phyloP scores from a whole-genome alignment of 106 monocot genomes.

The Acorus calamus region DNA sequence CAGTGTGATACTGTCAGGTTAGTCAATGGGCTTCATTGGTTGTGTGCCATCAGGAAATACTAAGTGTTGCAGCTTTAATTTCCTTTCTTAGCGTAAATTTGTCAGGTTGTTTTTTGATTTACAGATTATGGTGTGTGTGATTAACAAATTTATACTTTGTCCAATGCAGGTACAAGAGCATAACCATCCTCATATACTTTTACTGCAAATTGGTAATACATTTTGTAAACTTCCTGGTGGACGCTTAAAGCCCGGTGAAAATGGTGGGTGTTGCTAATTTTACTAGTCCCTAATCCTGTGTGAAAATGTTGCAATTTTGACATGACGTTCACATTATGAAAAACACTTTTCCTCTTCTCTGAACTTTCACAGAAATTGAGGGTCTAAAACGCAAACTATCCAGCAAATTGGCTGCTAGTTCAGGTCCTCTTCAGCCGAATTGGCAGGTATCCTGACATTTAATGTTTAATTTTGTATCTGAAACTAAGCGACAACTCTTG shows the following conservation, averaged over 20 bases:
- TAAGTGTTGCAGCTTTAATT: too few relatives aligned
- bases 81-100: too few relatives aligned
- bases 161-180: constrained; percentile 85
- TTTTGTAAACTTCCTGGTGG: constrained; percentile 99
- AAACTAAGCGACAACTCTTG: too few relatives aligned
- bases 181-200: constrained; percentile 89
- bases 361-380: constrained; percentile 62
- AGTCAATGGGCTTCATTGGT: too few relatives aligned
- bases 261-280: constrained; percentile 35
- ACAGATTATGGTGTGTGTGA: too few relatives aligned
- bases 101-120: too few relatives aligned
- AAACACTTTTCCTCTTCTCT: background rate
- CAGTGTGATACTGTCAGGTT: too few relatives aligned
- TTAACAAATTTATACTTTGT: too few relatives aligned
- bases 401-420: constrained; percentile 90
- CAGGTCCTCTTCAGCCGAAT: constrained; percentile 69
- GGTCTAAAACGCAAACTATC: constrained; percentile 84
- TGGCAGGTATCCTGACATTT: constrained; percentile 70
- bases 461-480: background rate
- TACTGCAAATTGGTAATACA: constrained; percentile 97
- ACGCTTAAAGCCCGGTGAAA: constrained; percentile 96
- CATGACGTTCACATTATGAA: too few relatives aligned
- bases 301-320: too few relatives aligned
- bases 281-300: too few relatives aligned
- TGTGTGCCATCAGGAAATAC: too few relatives aligned